Percentiles rank a stretch among this genome's conserved stretches.
Evolutionary conservation across 352 stramenopile species (phyloP).

Genomic region (Phytophthora pluvialis): DNA sequence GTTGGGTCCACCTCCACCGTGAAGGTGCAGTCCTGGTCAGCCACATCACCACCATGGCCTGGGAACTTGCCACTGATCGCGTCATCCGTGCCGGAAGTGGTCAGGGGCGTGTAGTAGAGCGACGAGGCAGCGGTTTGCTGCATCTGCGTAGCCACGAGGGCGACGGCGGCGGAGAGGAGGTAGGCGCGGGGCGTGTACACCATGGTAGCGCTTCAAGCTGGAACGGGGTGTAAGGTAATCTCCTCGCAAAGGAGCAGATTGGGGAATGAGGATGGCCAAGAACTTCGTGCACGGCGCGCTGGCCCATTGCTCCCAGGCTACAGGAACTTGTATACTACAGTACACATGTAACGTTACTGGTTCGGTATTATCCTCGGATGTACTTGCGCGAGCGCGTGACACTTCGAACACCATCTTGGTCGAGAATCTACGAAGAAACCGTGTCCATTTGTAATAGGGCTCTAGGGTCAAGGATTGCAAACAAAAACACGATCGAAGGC

Average conservation of each 20-base stretch:
- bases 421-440: constrained; percentile 18
- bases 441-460: constrained; percentile 19
- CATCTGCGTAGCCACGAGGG: constrained; percentile 25
- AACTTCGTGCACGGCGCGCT: neutral
- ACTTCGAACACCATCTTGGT: constrained; percentile 12
- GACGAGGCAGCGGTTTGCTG: constrained; percentile 24
- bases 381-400: neutral
- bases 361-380: no score
- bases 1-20: constrained; percentile 26
- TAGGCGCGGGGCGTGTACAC: constrained; percentile 33
- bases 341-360: no score
- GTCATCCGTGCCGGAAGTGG: constrained; percentile 2
- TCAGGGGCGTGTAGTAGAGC: constrained; percentile 20
- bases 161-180: constrained; percentile 29
- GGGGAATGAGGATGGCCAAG: constrained; percentile 15
- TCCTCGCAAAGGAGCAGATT: constrained; percentile 35
- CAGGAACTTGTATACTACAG: neutral
- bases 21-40: constrained; percentile 19
- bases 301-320: neutral
- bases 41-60: constrained; percentile 5
- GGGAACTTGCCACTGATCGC: constrained; percentile 27
- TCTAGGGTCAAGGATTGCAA: constrained; percentile 18
- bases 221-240: constrained; percentile 30
- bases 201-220: constrained; percentile 25
- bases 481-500: constrained; percentile 3